Conservation (phyloP, 2,329 filamentous ascomycete genomes). For the Venturia asperata region DNA sequence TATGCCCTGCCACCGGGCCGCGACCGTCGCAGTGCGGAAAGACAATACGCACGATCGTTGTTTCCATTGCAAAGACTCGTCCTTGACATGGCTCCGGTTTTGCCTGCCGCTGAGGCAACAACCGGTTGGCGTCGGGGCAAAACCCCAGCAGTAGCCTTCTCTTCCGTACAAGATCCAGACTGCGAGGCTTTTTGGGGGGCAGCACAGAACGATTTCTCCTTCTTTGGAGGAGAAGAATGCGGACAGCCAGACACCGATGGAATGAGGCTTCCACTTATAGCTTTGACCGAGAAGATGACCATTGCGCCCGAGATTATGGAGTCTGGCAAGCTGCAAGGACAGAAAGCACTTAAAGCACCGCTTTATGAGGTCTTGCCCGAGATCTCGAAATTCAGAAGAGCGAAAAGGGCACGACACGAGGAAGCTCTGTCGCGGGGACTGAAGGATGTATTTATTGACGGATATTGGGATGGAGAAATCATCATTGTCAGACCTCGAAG, state of each 20-base stretch:
- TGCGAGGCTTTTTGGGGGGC: constrained; percentile 54
- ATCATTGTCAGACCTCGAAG: constrained; percentile 44
- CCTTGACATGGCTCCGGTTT: constrained; percentile 44
- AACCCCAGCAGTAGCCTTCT: constrained; percentile 37
- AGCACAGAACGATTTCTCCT: constrained; percentile 53
- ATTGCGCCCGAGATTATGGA: constrained; percentile 27
- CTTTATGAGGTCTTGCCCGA: constrained; percentile 45
- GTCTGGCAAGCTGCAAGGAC: constrained; percentile 18
- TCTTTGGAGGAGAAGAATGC: constrained; percentile 49
- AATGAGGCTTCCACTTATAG: constrained; percentile 40
- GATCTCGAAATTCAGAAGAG: constrained; percentile 47
- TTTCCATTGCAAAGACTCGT: constrained; percentile 52
- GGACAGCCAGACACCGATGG: constrained; percentile 42
- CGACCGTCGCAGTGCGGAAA: constrained; percentile 42
- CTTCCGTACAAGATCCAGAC: constrained; percentile 53
- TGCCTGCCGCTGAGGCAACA: not conserved
- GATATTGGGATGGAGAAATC: constrained; percentile 54
- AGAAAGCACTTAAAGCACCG: not conserved
- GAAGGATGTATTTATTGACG: constrained; percentile 40
- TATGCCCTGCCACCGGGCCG: constrained; percentile 54
- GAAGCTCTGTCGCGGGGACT: constrained; percentile 25
- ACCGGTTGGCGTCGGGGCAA: constrained; percentile 2
- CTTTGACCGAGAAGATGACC: constrained; percentile 37
- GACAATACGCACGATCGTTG: constrained; percentile 42
- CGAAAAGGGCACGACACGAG: constrained; percentile 45